These are phyloP conservation scores for Puccinia coronata DNA, from an alignment of 1,284 basidiomycete species.

Conservation along the genomic window DNA sequence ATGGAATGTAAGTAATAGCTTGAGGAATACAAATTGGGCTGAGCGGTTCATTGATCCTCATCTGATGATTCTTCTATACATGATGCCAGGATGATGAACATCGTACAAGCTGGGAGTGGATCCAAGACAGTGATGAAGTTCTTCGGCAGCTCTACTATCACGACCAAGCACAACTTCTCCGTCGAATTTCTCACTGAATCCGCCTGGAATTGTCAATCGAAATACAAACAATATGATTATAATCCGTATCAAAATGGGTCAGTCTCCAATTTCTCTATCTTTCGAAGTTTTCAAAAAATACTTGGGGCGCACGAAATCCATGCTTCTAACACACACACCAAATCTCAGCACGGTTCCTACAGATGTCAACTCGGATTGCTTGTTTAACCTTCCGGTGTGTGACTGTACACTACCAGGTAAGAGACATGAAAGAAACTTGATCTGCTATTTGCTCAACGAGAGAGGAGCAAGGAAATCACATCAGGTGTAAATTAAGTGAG, in stretches of 20 bases:
- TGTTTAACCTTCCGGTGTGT: slow-evolving; percentile 45
- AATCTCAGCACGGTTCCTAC: slow-evolving; percentile 17
- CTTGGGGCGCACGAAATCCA: not conserved
- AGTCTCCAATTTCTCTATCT: not conserved
- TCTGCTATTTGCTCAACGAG: not conserved
- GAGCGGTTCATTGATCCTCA: too few species aligned
- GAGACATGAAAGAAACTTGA: not conserved
- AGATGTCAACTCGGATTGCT: slow-evolving; percentile 40
- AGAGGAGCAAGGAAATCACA: too few species aligned
- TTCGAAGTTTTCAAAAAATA: not conserved
- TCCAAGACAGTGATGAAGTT: slow-evolving; percentile 35
- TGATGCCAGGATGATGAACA: slow-evolving; percentile 49
- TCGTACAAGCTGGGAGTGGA: slow-evolving; percentile 29
- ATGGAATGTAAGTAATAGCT: slow-evolving; percentile 30
- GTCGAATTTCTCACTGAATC: slow-evolving; percentile 36
- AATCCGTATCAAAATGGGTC: slow-evolving; percentile 44
- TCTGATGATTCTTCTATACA: not conserved
- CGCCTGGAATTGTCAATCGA: slow-evolving; percentile 42
- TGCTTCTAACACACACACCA: not conserved
- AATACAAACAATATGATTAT: slow-evolving; percentile 41
- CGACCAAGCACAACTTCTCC: slow-evolving; percentile 27
- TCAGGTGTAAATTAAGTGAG: not conserved
- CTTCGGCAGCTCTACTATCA: slow-evolving; percentile 24
- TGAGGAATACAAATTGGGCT: not conserved
- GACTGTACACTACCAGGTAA: slow-evolving; percentile 39